These are phyloP conservation scores for Fistulifera solaris DNA, from an alignment of 108 stramenopile genomes.

Conservation along the genomic window DNA sequence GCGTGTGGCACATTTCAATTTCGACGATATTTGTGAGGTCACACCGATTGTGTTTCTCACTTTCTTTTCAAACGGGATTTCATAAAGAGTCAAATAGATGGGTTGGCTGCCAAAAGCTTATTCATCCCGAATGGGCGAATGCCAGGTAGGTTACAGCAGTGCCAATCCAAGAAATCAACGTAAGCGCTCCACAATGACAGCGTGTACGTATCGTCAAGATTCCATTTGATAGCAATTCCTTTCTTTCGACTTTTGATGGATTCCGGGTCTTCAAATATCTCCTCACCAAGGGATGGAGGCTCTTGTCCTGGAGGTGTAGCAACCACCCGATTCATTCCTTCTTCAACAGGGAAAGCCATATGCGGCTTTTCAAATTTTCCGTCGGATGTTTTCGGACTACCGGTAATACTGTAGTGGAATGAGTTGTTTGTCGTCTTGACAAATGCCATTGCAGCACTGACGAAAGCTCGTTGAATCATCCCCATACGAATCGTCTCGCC, in stretches of 20 bases:
- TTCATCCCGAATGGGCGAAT: slow-evolving; percentile 68
- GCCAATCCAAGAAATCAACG: slow-evolving; percentile 74
- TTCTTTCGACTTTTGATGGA: slow-evolving; percentile 53
- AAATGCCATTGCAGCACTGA: slow-evolving; percentile 76
- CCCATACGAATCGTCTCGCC: slow-evolving; percentile 81
- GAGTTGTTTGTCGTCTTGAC: slow-evolving; percentile 66
- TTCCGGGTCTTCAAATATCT: slow-evolving; percentile 63
- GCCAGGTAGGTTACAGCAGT: slow-evolving; percentile 69
- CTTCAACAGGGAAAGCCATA: slow-evolving; percentile 77
- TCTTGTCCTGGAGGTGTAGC: slow-evolving; percentile 64
- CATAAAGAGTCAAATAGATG: slow-evolving; percentile 63
- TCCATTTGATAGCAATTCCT: slow-evolving; percentile 53
- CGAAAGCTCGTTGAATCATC: slow-evolving; percentile 78
- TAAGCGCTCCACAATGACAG: slow-evolving; percentile 78
- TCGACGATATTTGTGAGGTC: slow-evolving; percentile 28
- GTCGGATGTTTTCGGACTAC: slow-evolving; percentile 14
- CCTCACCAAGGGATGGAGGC: slow-evolving; percentile 64
- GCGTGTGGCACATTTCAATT: slow-evolving; percentile 34
- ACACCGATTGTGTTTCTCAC: slow-evolving; percentile 22
- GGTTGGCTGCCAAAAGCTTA: slow-evolving; percentile 56
- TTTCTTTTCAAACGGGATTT: slow-evolving; percentile 28
- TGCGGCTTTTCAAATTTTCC: slow-evolving; percentile 60
- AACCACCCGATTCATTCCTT: slow-evolving; percentile 77
- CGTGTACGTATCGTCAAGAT: slow-evolving; percentile 74
- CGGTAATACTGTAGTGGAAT: slow-evolving; percentile 43